phyloP scores from a whole-genome alignment of 2,329 filamentous ascomycete species.

The Dactylonectria estremocensis region DNA sequence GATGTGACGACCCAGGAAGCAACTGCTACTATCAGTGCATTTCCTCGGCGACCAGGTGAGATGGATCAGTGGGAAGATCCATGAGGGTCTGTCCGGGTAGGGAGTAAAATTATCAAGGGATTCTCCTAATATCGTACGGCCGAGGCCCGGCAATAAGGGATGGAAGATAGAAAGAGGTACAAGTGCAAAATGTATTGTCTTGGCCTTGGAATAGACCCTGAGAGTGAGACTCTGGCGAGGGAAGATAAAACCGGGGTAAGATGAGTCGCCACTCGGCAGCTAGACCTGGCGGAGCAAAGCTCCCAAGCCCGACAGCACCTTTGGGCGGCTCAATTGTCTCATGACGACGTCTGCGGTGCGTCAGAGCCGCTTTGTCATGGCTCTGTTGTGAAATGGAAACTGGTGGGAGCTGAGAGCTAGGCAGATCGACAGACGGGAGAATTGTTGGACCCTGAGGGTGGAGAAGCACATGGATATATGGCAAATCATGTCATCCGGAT shows the following conservation, averaged over 20 bases:
- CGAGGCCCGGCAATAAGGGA: neutral
- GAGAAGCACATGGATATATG: neutral
- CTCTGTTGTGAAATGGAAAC: constrained; percentile 18
- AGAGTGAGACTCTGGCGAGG: neutral
- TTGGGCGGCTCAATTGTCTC: neutral
- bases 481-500: neutral
- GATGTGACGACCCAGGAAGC: neutral
- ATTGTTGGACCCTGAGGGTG: neutral
- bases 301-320: neutral
- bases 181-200: neutral
- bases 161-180: neutral
- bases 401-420: constrained; percentile 13
- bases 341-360: neutral
- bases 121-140: neutral
- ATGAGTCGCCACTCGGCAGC: neutral
- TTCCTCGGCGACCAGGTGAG: neutral
- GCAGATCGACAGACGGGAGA: neutral
- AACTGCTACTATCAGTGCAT: neutral
- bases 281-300: constrained; percentile 1
- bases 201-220: too few relatives aligned
- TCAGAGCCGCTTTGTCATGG: constrained; percentile 32
- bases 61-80: neutral
- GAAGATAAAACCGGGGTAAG: constrained; percentile 8
- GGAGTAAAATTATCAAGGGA: too few relatives aligned
- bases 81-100: neutral